A percentile compares a stretch with the other conserved stretches of the same genome.
Evolutionary conservation across 2,329 filamentous ascomycete species (phyloP).

Genomic region (Ramularia collo-cygni): DNA sequence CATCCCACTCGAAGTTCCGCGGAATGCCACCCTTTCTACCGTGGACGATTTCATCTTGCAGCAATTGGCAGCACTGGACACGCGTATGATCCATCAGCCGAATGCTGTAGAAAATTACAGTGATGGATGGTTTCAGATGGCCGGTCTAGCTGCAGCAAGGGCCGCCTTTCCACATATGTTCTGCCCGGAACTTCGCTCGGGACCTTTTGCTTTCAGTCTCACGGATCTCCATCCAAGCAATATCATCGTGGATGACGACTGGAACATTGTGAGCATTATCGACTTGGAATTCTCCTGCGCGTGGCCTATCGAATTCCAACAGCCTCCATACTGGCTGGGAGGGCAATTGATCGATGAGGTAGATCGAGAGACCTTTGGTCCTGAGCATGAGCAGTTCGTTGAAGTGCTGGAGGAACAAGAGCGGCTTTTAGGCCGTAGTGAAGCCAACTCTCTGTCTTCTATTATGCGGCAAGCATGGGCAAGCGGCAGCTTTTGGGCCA

Average conservation of each 20-base stretch:
- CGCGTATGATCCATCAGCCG: not conserved
- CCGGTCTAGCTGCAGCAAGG: not conserved
- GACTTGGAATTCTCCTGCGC: conserved; percentile 19
- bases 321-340: conserved; percentile 8
- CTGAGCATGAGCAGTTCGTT: not conserved
- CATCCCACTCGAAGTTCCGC: not conserved
- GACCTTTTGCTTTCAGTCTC: not conserved
- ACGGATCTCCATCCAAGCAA: conserved; percentile 1
- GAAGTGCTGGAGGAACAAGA: not conserved
- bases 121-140: not conserved
- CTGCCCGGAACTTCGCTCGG: not conserved
- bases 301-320: conserved; percentile 25
- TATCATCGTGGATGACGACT: not conserved
- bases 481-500: not conserved
- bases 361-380: not conserved
- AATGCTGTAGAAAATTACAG: not conserved
- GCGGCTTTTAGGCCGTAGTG: not conserved
- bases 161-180: not conserved
- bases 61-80: not conserved
- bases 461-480: not conserved
- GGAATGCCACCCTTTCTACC: not conserved
- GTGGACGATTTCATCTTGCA: not conserved
- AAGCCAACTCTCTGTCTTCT: not conserved
- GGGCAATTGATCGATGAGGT: not conserved
- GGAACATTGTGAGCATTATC: conserved; percentile 1